Evolutionary conservation across 1,284 basidiomycete species (phyloP), one percentile per base, ranked within the genome.

Genomic region (Earliella scabrosa): DNA sequence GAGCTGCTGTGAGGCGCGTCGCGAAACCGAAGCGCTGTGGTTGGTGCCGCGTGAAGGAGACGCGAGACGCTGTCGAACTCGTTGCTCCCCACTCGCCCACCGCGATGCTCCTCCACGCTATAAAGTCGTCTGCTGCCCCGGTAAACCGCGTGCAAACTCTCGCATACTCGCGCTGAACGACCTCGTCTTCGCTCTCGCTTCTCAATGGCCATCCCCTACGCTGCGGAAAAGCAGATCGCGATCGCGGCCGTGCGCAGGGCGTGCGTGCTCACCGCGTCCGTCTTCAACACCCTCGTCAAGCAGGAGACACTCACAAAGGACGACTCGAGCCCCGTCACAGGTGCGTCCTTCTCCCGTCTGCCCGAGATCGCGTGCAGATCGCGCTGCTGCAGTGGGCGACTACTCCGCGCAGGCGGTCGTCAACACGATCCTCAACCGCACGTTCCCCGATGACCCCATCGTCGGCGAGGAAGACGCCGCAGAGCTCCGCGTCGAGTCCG

Each of bases 301-400:
- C 85, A 87, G 65, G 96, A 98, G 71, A 94, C 92, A 0, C 77
- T 97, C 44, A 90, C 88, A 43, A 99, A 99, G 73, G 87, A 84
- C 50, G 97, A 99, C 80, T 95, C 96, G 74, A 95, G 92, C 32
- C 97, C 97, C 3, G 97, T 99, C 3, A 99, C 97, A 13, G 93
- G 94, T 93, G 61, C 52, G 77, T 73, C 4, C 24, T 35, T 5
- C 10, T 49, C n/a, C 29, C 56, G 16, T 40, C 34, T 35, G 2
- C 34, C 14, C 32, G 32, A 10, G 2, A 16, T 16, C 13, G 4
- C 11, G 8, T 36, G n/a, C 18, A 20, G 31, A 24, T 16, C 3
- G 24, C 5, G 18, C 39, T 14, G 24, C 14, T 31, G 43, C 65
- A 96, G 94, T 97, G 26, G 95, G 90, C 39, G 95, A 98, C 73